Conservation (phyloP, 768 basidiomycete genomes). For the Termitomyces heimii region DNA sequence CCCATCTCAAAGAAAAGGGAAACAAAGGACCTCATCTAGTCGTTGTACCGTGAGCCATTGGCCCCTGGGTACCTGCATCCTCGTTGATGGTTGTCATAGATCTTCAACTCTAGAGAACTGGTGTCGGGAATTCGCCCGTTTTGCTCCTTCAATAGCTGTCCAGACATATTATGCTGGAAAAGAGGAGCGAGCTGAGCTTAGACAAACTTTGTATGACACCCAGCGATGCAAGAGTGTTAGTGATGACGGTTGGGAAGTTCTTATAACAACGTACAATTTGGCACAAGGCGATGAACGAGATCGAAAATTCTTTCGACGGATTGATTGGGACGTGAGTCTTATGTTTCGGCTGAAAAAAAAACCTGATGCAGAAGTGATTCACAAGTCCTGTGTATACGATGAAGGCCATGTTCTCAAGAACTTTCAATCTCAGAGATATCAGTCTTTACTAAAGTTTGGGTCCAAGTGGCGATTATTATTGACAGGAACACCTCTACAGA, state of each 20-base stretch:
- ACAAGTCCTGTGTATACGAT: conserved; percentile 88
- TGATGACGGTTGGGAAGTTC: conserved; percentile 78
- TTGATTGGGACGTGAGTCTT: conserved; percentile 84
- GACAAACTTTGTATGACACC: conserved; percentile 65
- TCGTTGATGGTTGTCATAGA: conserved; percentile 30
- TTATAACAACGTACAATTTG: conserved; percentile 94
- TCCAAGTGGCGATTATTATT: conserved; percentile 88
- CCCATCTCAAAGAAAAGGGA: conserved; percentile 77
- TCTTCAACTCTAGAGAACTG: conserved; percentile 98
- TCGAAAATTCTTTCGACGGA: conserved; percentile 86
- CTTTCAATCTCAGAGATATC: conserved; percentile 95
- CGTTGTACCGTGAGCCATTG: conserved; percentile 79
- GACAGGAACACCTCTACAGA: conserved; percentile 94
- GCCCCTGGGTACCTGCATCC: background rate
- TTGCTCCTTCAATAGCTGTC: conserved; percentile 80
- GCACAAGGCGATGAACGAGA: conserved; percentile 88
- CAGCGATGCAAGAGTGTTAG: conserved; percentile 40
- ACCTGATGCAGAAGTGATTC: background rate
- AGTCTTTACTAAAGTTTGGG: conserved; percentile 76
- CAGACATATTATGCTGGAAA: conserved; percentile 94
- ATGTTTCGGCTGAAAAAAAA: background rate
- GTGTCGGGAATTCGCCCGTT: conserved; percentile 93
- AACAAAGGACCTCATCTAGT: conserved; percentile 84
- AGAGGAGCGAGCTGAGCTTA: conserved; percentile 70
- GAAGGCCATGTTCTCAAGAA: conserved; percentile 98